These are phyloP conservation scores for Verbascum thapsus DNA, from an alignment of 257 asterid genomes.

Conservation along the genomic window DNA sequence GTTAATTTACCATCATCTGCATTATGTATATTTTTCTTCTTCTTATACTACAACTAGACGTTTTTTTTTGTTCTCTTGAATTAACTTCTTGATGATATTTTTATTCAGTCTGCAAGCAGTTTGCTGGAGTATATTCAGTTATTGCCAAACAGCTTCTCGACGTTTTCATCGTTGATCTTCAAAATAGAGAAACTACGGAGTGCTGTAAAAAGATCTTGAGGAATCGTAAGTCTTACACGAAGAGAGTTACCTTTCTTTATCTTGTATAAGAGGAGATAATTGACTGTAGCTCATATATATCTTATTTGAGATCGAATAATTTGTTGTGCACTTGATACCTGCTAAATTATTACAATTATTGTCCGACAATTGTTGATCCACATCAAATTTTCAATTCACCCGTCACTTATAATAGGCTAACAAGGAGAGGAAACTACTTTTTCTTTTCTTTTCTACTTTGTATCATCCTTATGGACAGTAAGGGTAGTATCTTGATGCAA, in stretches of 20 bases:
- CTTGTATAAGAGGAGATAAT: slow-evolving; percentile 25
- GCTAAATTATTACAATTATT: slow-evolving; percentile 17
- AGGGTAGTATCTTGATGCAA: slow-evolving; percentile 53
- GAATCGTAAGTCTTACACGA: slow-evolving; percentile 22
- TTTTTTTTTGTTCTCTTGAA: too few relatives aligned
- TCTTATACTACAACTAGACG: too few relatives aligned
- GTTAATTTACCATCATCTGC: too few relatives aligned
- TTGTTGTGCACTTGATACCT: slow-evolving; percentile 11
- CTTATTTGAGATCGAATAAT: slow-evolving; percentile 21
- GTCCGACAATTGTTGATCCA: slow-evolving; percentile 38
- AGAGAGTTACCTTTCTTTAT: slow-evolving; percentile 21
- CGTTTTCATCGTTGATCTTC: too few relatives aligned
- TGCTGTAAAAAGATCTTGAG: slow-evolving; percentile 48
- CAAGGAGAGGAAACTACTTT: slow-evolving; percentile 13
- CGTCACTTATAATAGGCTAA: slow-evolving; percentile 3
- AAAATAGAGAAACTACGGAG: slow-evolving; percentile 41
- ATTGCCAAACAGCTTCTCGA: too few relatives aligned
- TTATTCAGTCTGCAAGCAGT: too few relatives aligned
- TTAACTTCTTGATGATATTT: too few relatives aligned
- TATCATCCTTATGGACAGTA: slow-evolving; percentile 50
- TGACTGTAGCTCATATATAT: slow-evolving; percentile 10
- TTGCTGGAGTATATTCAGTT: too few relatives aligned
- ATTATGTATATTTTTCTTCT: too few relatives aligned
- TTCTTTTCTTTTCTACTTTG: not conserved
- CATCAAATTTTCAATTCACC: not conserved